A percentile compares a stretch with the other conserved stretches of the same genome.
Conservation (phyloP, 495 filamentous ascomycete genomes). For the Immersiella caudata region DNA sequence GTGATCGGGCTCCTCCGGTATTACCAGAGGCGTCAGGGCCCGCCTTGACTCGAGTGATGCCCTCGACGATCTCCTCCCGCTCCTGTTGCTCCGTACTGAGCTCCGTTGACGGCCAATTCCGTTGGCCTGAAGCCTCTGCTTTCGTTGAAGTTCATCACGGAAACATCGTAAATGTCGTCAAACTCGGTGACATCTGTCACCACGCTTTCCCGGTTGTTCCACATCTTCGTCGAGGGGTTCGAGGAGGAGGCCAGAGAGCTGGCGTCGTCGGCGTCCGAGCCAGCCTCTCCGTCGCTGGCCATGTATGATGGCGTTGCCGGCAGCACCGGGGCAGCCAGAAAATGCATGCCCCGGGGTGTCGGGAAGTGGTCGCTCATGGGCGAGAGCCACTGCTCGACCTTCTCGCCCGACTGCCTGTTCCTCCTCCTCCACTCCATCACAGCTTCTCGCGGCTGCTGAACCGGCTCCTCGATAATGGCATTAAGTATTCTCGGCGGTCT, state of each 20-base stretch:
- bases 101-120: constrained; percentile 41
- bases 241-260: constrained; percentile 55
- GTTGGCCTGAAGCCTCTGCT: constrained; percentile 38
- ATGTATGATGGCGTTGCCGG: constrained; percentile 50
- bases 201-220: constrained; percentile 55
- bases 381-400: constrained; percentile 58
- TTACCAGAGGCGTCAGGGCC: constrained; percentile 69
- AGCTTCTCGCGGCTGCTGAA: constrained; percentile 27
- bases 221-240: constrained; percentile 53
- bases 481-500: constrained; percentile 69
- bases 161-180: constrained; percentile 85
- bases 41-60: constrained; percentile 39
- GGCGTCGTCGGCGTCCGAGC: constrained; percentile 41
- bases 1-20: constrained; percentile 53
- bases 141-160: constrained; percentile 54
- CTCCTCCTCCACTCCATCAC: constrained; percentile 35
- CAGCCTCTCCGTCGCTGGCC: constrained; percentile 37
- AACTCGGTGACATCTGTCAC: constrained; percentile 66
- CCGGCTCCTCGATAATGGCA: constrained; percentile 80
- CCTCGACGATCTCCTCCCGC: constrained; percentile 29
- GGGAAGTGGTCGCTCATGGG: constrained; percentile 65
- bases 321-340: constrained; percentile 57
- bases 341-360: constrained; percentile 60
- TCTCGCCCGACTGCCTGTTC: constrained; percentile 50
- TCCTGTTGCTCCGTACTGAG: constrained; percentile 33